phyloP scores from a whole-genome alignment of 768 basidiomycete species.

The Boletus vermiculosoides region DNA sequence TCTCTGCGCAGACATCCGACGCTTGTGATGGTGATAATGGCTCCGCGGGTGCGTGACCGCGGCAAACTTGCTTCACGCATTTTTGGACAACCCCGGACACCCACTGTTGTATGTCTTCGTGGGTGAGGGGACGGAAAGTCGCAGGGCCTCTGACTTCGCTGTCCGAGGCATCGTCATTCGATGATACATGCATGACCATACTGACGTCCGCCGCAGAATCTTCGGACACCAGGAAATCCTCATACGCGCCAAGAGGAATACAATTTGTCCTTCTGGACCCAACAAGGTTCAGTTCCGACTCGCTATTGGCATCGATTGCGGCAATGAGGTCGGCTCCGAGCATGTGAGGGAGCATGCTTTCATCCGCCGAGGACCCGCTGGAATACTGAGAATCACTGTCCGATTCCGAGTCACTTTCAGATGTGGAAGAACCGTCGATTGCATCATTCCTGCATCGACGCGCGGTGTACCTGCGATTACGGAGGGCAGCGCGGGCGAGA shows the following conservation, averaged over 20 bases:
- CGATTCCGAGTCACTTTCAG: slow-evolving; percentile 16
- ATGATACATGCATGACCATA: slow-evolving; percentile 21
- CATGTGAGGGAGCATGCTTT: slow-evolving; percentile 23
- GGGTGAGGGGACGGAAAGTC: slow-evolving; percentile 15
- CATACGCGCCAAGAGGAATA: slow-evolving; percentile 2
- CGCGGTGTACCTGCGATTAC: slow-evolving; percentile 13
- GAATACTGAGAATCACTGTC: slow-evolving; percentile 24
- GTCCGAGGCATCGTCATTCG: slow-evolving; percentile 10
- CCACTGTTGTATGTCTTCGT: slow-evolving; percentile 28
- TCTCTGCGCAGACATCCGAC: slow-evolving; percentile 30
- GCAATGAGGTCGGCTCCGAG: slow-evolving; percentile 30
- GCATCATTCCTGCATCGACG: not conserved
- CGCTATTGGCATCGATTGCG: slow-evolving; percentile 28
- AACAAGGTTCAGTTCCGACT: slow-evolving; percentile 19
- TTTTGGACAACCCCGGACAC: slow-evolving; percentile 28
- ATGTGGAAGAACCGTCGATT: slow-evolving; percentile 9
- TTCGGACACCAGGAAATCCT: slow-evolving; percentile 13
- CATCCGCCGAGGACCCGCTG: slow-evolving; percentile 20
- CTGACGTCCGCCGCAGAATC: slow-evolving; percentile 23
- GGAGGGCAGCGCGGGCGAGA: slow-evolving; percentile 22
- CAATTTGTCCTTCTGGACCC: not conserved
- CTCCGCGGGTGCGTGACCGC: slow-evolving; percentile 2
- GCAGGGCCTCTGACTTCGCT: slow-evolving; percentile 7
- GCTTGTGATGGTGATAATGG: slow-evolving; percentile 27
- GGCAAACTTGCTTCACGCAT: slow-evolving; percentile 18